Base-by-base conservation (phyloP, 495 filamentous ascomycete genomes). In the Penicillium verhagenii region DNA sequence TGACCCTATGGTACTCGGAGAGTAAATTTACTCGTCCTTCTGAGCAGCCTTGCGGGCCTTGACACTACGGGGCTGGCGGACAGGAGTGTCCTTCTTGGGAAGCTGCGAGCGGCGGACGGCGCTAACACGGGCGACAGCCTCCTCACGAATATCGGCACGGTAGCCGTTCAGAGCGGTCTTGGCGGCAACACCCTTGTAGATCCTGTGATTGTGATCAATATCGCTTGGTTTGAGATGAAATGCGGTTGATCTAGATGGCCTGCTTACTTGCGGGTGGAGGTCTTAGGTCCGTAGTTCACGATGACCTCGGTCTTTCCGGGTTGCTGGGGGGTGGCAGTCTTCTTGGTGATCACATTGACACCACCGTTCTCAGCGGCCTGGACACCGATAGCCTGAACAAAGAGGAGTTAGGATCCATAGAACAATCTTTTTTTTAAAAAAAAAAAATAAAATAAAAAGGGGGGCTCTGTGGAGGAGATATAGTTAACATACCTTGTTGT, bases 401-500 rank as follows among this genome's bases (percentile, higher is more conserved):
- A n/a, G 10, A 16, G 47, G 21, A 25, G 35, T 50, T 25, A 53
- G 50, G 11, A 25, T 23, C 24, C 4, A 38, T 6, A 31, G 46
- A 44, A 50, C 57, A 38, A n/a, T n/a, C n/a, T n/a, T n/a, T n/a
- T n/a, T n/a, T n/a, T n/a, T n/a, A n/a, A n/a, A n/a, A n/a, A n/a
- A n/a, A n/a, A n/a, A n/a, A n/a, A n/a, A n/a, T n/a, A n/a, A n/a
- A n/a, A n/a, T n/a, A n/a, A n/a, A n/a, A n/a, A n/a, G n/a, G 33
- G 53, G 48, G 58, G 52, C 4, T n/a, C n/a, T n/a, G n/a, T 23
- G 19, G 29, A 18, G 14, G 13, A 3, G 29, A n/a, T 26, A 48
- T 43, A 5, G 66, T n/a, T n/a, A n/a, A n/a, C n/a, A 72, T 86
- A 96, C 93, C 90, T 97, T 93, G 75, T 86, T 85, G 78, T 95